A percentile compares a stretch with the other conserved stretches of the same genome.
These are phyloP conservation scores for Trypanosoma brucei DNA, from an alignment of 208 protist genomes.

Conservation along the genomic window DNA sequence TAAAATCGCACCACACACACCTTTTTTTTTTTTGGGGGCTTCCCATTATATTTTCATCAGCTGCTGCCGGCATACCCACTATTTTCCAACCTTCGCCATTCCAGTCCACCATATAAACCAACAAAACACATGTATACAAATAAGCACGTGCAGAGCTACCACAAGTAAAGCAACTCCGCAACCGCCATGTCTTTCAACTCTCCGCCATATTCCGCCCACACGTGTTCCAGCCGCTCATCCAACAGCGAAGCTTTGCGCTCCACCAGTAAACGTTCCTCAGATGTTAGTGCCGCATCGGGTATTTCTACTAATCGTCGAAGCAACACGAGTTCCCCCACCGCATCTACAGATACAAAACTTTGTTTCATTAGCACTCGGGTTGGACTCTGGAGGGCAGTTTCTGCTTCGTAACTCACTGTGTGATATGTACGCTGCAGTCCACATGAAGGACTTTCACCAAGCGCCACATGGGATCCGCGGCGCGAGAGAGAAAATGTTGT, in stretches of 20 bases:
- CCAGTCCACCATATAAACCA: no score
- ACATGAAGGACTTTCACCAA: background rate
- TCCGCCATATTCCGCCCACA: constrained; percentile 34
- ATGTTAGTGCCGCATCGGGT: constrained; percentile 3
- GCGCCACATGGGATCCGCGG: background rate
- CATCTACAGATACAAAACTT: constrained; percentile 42
- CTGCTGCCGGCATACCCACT: no score
- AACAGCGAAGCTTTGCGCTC: constrained; percentile 5
- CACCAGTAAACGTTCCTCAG: constrained; percentile 8
- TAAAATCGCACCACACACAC: no score
- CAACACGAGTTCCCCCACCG: constrained; percentile 41
- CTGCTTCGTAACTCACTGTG: constrained; percentile 17
- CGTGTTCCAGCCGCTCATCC: constrained; percentile 20
- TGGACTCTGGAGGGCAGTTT: constrained; percentile 19
- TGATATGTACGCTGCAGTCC: constrained; percentile 26
- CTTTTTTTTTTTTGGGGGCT: no score
- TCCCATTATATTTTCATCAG: no score
- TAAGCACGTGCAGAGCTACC: constrained; percentile 6
- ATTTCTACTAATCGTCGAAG: constrained; percentile 12
- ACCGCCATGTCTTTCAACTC: constrained; percentile 34
- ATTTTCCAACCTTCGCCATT: no score
- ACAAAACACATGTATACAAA: no score
- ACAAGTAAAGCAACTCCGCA: constrained; percentile 33
- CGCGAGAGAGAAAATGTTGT: constrained; percentile 8
- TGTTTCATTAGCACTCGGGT: constrained; percentile 40